Base-by-base conservation (phyloP, 1,139 yeast species). In the Blastobotrys buckinghamii region DNA sequence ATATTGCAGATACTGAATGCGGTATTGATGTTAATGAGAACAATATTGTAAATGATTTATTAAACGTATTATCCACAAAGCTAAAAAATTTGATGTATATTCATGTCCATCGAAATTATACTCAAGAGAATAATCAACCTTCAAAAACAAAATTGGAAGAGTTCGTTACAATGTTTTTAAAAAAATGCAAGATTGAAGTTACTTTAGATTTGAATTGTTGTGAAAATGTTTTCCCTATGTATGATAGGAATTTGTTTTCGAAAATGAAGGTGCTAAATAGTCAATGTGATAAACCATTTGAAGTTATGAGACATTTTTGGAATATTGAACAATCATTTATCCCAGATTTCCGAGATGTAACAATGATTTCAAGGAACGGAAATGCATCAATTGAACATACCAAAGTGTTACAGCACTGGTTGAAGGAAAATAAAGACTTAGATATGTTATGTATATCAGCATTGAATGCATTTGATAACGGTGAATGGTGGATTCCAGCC, bases 401-500 rank as follows among this genome's bases (percentile, higher is more conserved):
- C 6, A 8, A 19, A 15, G 13, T 27, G 4, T 19, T 44, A 7
- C 8, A 22, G 26, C 5, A 4, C 6, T 37, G 41, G 47, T 9
- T 26, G 12, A 5, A n/a, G 2, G 24, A 37, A 9, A 20, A 37
- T n/a, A 15, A 13, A 7, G n/a, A 15, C 1, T 27, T 44, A 27
- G 37, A 44, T 10, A 36, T 44, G 47, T 36, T 44, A 15, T 15
- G 29, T 16, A 36, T 44, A 4, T 29, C 42, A 12, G 36, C 42
- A 2, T 15, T 37, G 41, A 44, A 44, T 30, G 37, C 19, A 8
- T 26, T 20, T 19, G 47, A 44, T 19, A 41, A 36, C 9, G n/a
- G 9, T 29, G n/a, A 7, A 17, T 44, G 47, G 47, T 44, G 47
- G 47, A 36, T 37, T 19, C 42, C 47, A 3, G 4, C 12, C 16